A percentile compares a stretch with the other conserved stretches of the same genome.
Conservation (phyloP, 129 eudicot genomes). For the Apium graveolens region DNA sequence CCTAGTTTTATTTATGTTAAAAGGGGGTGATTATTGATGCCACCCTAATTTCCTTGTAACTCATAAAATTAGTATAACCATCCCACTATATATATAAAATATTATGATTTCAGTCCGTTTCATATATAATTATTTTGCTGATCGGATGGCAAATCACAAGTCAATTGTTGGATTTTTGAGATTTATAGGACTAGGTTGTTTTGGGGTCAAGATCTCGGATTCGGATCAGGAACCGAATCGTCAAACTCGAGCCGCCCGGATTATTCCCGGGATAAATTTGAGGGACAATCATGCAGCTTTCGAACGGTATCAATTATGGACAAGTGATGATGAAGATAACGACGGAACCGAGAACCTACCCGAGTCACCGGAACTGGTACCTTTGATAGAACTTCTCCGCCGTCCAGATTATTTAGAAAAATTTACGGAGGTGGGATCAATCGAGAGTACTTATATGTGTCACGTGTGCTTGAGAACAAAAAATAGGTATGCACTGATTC, state of each 20-base stretch:
- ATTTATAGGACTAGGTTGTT: slow-evolving; percentile 29
- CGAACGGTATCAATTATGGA: too few relatives aligned
- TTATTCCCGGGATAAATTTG: too few relatives aligned
- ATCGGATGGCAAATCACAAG: slow-evolving; percentile 32
- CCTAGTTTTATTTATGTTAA: too few relatives aligned
- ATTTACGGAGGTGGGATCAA: not conserved
- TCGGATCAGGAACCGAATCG: not conserved
- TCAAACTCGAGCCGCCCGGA: too few relatives aligned
- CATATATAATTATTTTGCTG: not conserved
- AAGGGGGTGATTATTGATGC: too few relatives aligned
- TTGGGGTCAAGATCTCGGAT: slow-evolving; percentile 46
- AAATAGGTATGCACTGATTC: slow-evolving; percentile 81
- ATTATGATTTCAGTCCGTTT: not conserved
- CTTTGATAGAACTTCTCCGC: slow-evolving; percentile 66
- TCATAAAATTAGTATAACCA: too few relatives aligned
- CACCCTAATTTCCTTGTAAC: not conserved
- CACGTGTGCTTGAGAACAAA: slow-evolving; percentile 97
- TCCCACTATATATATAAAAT: not conserved
- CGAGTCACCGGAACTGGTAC: slow-evolving; percentile 53
- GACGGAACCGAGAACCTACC: slow-evolving; percentile 3
- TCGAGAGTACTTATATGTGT: slow-evolving; percentile 41
- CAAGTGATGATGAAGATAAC: slow-evolving; percentile 8
- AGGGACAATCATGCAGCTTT: too few relatives aligned
- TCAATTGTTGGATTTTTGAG: slow-evolving; percentile 54
- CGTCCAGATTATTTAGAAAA: slow-evolving; percentile 25